phyloP scores from a whole-genome alignment of 495 filamentous ascomycete species.

The Lophiotrema nucula region DNA sequence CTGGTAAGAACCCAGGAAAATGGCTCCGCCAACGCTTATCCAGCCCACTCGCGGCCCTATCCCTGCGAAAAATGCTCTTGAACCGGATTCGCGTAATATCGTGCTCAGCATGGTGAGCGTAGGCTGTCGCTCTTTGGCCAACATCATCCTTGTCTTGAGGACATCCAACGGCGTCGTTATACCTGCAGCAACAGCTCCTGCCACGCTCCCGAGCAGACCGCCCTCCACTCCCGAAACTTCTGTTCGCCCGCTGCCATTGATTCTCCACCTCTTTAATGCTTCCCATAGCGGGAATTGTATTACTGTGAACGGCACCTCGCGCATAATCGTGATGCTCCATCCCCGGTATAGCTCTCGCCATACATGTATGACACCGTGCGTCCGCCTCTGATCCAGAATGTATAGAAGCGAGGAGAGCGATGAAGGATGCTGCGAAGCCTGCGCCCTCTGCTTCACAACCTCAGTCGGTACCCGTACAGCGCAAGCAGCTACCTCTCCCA shows the following conservation, averaged over 20 bases:
- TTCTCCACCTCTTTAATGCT: conserved; percentile 67
- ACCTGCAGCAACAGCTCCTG: conserved; percentile 82
- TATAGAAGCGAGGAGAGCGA: conserved; percentile 62
- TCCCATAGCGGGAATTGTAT: conserved; percentile 98
- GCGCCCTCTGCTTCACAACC: conserved; percentile 93
- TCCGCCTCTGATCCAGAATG: conserved; percentile 59
- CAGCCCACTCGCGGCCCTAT: conserved; percentile 86
- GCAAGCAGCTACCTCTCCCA: conserved; percentile 91
- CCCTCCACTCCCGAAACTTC: conserved; percentile 72
- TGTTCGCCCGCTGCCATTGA: conserved; percentile 20
- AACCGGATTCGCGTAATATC: conserved; percentile 69
- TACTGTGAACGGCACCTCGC: conserved; percentile 95
- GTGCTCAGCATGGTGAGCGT: conserved; percentile 59
- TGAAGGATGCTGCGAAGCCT: conserved; percentile 70
- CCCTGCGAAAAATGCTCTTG: conserved; percentile 79
- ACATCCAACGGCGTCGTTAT: conserved; percentile 94
- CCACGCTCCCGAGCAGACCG: conserved; percentile 78
- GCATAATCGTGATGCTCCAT: conserved; percentile 84
- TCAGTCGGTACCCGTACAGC: conserved; percentile 92
- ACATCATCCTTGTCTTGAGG: conserved; percentile 94
- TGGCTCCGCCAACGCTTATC: conserved; percentile 90
- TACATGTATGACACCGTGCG: conserved; percentile 53
- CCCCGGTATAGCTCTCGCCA: conserved; percentile 86
- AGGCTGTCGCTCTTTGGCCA: conserved; percentile 61
- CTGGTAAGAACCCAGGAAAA: conserved; percentile 96